A percentile compares a stretch with the other conserved stretches of the same genome.
Conservation (phyloP, 176 grass and related monocot genomes). For the Triticum urartu region DNA sequence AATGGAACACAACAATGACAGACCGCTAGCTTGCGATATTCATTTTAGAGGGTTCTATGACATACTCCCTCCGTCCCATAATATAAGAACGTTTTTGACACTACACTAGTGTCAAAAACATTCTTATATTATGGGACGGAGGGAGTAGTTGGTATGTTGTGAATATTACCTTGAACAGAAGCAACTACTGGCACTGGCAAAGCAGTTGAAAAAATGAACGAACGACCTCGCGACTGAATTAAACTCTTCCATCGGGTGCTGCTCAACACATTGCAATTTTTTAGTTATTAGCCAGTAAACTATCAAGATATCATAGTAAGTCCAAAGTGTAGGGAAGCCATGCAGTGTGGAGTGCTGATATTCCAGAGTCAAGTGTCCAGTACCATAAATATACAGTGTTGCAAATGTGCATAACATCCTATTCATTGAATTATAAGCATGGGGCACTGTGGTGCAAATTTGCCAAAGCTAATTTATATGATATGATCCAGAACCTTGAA, state of each 20-base stretch:
- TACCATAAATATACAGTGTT: background rate
- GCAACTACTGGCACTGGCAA: constrained; percentile 80
- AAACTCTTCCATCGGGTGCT: constrained; percentile 84
- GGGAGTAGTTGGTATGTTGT: background rate
- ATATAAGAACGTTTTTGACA: no score
- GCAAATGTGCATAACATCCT: background rate
- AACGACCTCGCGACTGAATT: constrained; percentile 86
- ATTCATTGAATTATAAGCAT: constrained; percentile 1
- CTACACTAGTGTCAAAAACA: no score
- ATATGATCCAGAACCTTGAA: background rate
- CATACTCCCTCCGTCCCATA: background rate
- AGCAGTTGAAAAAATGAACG: constrained; percentile 94
- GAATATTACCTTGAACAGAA: constrained; percentile 71
- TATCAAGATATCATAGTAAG: background rate
- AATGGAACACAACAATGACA: constrained; percentile 1
- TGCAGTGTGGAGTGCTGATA: background rate
- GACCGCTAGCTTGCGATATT: background rate
- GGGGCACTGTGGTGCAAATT: background rate
- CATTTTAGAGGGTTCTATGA: background rate
- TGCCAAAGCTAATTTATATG: background rate
- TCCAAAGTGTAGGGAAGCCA: background rate
- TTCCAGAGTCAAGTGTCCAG: background rate
- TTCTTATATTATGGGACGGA: no score
- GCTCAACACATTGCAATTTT: constrained; percentile 36
- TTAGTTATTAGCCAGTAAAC: background rate